These are phyloP conservation scores for Pleurotus citrinopileatus DNA, from an alignment of 768 basidiomycete genomes.

Conservation along the genomic window DNA sequence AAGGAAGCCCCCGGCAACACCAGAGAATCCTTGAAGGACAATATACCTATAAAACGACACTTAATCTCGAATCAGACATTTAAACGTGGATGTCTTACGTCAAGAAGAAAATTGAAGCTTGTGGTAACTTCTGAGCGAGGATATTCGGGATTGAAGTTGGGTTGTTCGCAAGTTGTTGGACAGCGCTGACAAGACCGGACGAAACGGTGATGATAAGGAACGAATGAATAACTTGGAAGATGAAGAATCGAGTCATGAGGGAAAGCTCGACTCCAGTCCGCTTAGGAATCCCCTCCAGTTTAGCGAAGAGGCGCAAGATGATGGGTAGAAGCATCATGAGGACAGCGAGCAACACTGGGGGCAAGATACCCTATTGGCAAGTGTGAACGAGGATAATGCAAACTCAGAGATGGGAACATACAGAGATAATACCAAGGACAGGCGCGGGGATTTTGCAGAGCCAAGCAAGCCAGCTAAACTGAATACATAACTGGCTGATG, in stretches of 20 bases:
- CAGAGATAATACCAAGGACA: constrained; percentile 74
- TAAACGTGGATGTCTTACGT: constrained; percentile 43
- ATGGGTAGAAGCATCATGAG: constrained; percentile 88
- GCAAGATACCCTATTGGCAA: constrained; percentile 67
- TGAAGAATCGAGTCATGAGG: constrained; percentile 89
- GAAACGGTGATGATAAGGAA: constrained; percentile 89
- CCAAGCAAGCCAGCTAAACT: constrained; percentile 77
- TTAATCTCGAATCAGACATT: background rate
- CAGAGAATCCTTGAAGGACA: constrained; percentile 77
- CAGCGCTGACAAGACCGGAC: constrained; percentile 77
- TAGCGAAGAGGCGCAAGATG: constrained; percentile 73
- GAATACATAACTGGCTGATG: constrained; percentile 62
- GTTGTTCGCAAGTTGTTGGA: constrained; percentile 60
- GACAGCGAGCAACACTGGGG: constrained; percentile 83
- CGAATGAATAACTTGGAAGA: constrained; percentile 91
- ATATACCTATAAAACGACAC: constrained; percentile 51
- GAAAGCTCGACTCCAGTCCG: constrained; percentile 81
- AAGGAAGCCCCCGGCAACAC: constrained; percentile 77
- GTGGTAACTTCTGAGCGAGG: constrained; percentile 77
- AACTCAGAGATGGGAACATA: constrained; percentile 16
- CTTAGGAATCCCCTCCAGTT: constrained; percentile 90
- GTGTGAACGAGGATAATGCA: background rate
- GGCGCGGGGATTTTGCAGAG: constrained; percentile 64
- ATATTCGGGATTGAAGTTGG: constrained; percentile 67
- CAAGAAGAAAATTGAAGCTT: constrained; percentile 87